A percentile compares a stretch with the other conserved stretches of the same genome.
Conservation (phyloP, 1,284 basidiomycete genomes). For the Heterobasidion occidentale region DNA sequence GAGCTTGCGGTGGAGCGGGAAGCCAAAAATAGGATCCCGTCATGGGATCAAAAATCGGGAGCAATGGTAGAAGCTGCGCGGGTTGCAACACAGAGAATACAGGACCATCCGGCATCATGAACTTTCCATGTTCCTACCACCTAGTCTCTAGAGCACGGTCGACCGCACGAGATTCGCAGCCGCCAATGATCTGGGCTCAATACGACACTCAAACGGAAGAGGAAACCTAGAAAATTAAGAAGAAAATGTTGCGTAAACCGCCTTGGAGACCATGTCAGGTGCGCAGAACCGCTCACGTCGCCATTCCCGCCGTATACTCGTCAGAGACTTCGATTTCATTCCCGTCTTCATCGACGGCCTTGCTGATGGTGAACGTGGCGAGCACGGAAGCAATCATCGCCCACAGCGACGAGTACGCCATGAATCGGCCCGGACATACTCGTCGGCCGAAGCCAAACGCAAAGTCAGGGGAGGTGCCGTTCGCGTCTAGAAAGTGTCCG, state of each 20-base stretch:
- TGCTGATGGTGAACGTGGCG: slow-evolving; percentile 20
- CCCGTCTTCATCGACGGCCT: slow-evolving; percentile 1
- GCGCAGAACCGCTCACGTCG: slow-evolving; percentile 4
- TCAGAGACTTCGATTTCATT: slow-evolving; percentile 2
- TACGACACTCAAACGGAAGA: slow-evolving; percentile 6
- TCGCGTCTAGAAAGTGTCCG: slow-evolving; percentile 12
- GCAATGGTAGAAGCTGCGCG: no score
- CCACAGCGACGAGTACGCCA: slow-evolving; percentile 29
- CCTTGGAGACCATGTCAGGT: not conserved
- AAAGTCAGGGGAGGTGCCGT: slow-evolving; percentile 13
- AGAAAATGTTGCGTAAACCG: no score
- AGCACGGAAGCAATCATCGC: slow-evolving; percentile 27
- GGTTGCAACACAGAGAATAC: no score
- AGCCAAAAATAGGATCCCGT: no score
- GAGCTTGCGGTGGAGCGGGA: no score
- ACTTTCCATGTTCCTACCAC: not conserved
- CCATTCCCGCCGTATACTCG: slow-evolving; percentile 7
- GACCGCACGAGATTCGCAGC: slow-evolving; percentile 2
- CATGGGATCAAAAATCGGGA: no score
- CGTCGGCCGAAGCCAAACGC: slow-evolving; percentile 24
- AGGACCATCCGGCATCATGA: no score
- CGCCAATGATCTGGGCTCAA: slow-evolving; percentile 5
- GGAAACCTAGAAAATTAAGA: slow-evolving; percentile 1
- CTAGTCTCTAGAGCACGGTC: not conserved
- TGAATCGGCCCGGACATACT: slow-evolving; percentile 29